Base-by-base conservation (phyloP, 139 green algal genomes). In the Auxenochlorella pyrenoidosa region DNA sequence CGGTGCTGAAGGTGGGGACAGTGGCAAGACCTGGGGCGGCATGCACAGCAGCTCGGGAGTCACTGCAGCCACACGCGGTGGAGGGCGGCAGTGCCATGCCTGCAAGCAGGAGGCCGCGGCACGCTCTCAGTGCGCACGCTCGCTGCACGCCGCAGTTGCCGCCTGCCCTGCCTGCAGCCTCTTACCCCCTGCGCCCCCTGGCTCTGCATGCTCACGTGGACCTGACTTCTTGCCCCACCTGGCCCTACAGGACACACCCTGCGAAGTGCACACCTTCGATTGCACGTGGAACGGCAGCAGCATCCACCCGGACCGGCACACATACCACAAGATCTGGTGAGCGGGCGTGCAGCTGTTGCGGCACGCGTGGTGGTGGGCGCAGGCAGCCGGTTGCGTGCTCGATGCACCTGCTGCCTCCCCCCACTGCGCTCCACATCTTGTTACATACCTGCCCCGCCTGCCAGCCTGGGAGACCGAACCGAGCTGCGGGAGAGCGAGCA, bases 251-350 rank as follows among this genome's bases (percentile, higher is more conserved):
- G n/a, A 19, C 77, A 83, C 77, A 5, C 32, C n/a, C 19, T 83
- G 77, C 77, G 47, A 66, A n/a, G 34, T 83, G 19, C 51, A 83
- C 51, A 83, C 77, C 5, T 83, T 83, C 30, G 77, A 83, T 13
- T 83, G 77, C 77, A 83, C 77, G 8, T 70, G 43, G 30, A 30
- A 83, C 34, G 77, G 77, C 38, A n/a, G 41, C 8, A 44, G 34
- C 77, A 60, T 83, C 16, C 10, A 32, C 3, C 15, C 28, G 1
- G 32, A 30, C 19, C 77, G 51, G 51, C 77, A 83, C 34, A 36
- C 24, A 32, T 83, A 68, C 51, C 47, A 83, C 47, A 83, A 83
- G 51, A 71, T 66, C 30, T 80, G 73, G 40, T 78, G 72, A 54
- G 72, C 24, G 72, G 16, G 70, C 68, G 18, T 26, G n/a, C 68